phyloP scores from a whole-genome alignment of 768 basidiomycete genomes.

The Tulasnella sp. region DNA sequence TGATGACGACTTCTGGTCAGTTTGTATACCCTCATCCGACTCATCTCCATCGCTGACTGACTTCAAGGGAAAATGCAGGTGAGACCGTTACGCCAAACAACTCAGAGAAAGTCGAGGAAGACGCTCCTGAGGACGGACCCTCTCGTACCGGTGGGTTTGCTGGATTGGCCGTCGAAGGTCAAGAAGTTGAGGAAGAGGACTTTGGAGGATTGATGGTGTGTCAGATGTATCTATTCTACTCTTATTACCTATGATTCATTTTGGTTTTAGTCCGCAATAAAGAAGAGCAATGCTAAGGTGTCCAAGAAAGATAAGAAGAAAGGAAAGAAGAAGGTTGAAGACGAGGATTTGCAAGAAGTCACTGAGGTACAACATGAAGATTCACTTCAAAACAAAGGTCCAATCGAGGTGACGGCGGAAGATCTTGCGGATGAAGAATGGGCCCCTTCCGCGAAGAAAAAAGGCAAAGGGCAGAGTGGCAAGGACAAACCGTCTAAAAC shows the following conservation, averaged over 20 bases:
- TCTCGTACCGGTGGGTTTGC: slow-evolving; percentile 1
- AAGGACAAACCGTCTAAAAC: slow-evolving; percentile 35
- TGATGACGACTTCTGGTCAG: slow-evolving; percentile 73
- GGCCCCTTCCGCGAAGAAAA: slow-evolving; percentile 38
- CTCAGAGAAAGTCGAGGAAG: slow-evolving; percentile 10
- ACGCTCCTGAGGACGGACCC: slow-evolving; percentile 8
- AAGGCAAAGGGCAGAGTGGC: slow-evolving; percentile 23
- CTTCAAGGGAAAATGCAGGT: slow-evolving; percentile 49
- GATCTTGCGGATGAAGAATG: slow-evolving; percentile 64
- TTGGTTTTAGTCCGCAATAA: slow-evolving; percentile 45
- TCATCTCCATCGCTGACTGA: slow-evolving; percentile 16
- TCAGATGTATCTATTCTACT: not conserved
- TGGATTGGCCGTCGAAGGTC: slow-evolving; percentile 18
- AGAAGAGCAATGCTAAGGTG: slow-evolving; percentile 36
- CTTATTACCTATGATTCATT: not conserved
- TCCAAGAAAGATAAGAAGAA: slow-evolving; percentile 41
- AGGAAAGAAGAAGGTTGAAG: slow-evolving; percentile 21
- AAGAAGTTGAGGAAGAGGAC: slow-evolving; percentile 46
- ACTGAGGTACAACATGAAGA: slow-evolving; percentile 15
- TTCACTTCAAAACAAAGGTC: slow-evolving; percentile 23
- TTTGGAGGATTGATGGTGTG: slow-evolving; percentile 68
- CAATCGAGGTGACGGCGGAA: slow-evolving; percentile 42
- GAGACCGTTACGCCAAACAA: slow-evolving; percentile 38
- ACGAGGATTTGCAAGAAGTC: slow-evolving; percentile 17
- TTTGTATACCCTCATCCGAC: slow-evolving; percentile 17